Percentiles rank a stretch among this genome's conserved stretches.
These are phyloP conservation scores for Globisporangium orthogonon DNA, from an alignment of 352 stramenopile genomes.

Conservation along the genomic window DNA sequence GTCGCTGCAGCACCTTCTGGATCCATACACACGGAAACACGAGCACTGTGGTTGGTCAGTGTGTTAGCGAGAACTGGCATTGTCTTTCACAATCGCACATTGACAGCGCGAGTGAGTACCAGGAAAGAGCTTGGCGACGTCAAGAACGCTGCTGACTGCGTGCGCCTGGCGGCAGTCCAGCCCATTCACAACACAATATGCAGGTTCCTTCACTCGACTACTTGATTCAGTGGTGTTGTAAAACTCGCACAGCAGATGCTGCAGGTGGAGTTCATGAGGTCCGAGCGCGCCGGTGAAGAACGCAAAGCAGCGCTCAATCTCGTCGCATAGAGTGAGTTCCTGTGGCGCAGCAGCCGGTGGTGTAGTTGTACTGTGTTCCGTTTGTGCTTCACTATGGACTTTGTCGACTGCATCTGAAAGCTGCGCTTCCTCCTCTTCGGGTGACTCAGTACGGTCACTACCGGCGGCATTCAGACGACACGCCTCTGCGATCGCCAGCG, in stretches of 20 bases:
- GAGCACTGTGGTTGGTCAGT: slow-evolving; percentile 27
- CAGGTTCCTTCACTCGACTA: background rate
- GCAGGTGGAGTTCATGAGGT: slow-evolving; percentile 16
- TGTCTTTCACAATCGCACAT: background rate
- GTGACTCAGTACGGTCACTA: background rate
- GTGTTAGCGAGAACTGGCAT: background rate
- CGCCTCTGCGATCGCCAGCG: slow-evolving; percentile 18
- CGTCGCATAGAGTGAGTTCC: slow-evolving; percentile 8
- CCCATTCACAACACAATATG: too few relatives aligned
- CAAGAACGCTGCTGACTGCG: slow-evolving; percentile 19
- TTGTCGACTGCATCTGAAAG: background rate
- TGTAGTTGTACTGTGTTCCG: too few relatives aligned
- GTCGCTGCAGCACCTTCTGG: slow-evolving; percentile 39
- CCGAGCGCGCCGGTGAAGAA: slow-evolving; percentile 41
- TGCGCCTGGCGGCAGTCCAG: slow-evolving; percentile 25
- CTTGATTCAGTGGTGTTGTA: slow-evolving; percentile 13
- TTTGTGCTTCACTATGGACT: background rate
- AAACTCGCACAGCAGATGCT: slow-evolving; percentile 15
- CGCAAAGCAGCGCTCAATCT: slow-evolving; percentile 31
- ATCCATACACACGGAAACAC: slow-evolving; percentile 57
- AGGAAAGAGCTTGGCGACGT: slow-evolving; percentile 48
- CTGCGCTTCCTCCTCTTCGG: background rate
- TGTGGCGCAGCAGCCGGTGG: background rate
- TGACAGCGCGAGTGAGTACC: slow-evolving; percentile 15
- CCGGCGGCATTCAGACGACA: background rate